Evolutionary conservation across 192 early-diverging fungal species (phyloP).

Genomic region (Mortierella alpina): DNA sequence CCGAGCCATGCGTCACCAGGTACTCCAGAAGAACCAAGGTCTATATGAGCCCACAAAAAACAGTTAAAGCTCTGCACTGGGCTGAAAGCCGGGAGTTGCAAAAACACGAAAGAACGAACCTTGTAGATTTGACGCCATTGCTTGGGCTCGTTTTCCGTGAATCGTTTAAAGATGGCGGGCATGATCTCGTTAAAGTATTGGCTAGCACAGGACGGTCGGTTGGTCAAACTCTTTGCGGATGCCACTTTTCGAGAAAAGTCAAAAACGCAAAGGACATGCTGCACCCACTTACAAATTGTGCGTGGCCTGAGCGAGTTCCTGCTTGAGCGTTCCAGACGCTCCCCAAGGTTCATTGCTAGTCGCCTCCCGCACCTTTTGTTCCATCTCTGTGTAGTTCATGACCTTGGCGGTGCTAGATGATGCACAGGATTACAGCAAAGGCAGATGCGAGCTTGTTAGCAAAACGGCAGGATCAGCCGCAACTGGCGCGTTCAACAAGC

Average conservation of each 20-base stretch:
- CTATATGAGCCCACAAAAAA: slow-evolving; percentile 53
- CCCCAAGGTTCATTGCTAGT: slow-evolving; percentile 96
- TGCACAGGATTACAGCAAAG: neutral
- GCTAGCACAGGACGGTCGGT: slow-evolving; percentile 53
- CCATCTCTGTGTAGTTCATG: slow-evolving; percentile 93
- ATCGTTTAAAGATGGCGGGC: slow-evolving; percentile 88
- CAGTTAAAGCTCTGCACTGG: neutral
- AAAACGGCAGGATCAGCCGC: neutral
- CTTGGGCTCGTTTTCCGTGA: slow-evolving; percentile 84
- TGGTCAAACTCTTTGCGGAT: neutral
- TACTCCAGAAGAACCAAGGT: slow-evolving; percentile 94
- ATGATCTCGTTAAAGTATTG: slow-evolving; percentile 96
- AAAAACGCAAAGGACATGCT: too few species aligned
- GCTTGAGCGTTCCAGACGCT: slow-evolving; percentile 92
- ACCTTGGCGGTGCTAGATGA: slow-evolving; percentile 63
- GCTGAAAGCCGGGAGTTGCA: neutral
- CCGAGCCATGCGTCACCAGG: slow-evolving; percentile 93
- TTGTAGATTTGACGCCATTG: slow-evolving; percentile 99
- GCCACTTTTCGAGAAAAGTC: neutral
- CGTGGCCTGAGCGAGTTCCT: slow-evolving; percentile 93
- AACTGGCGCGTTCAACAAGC: neutral
- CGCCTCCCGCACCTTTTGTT: slow-evolving; percentile 91
- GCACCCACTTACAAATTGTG: slow-evolving; percentile 73
- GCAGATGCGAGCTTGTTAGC: neutral
- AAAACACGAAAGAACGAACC: slow-evolving; percentile 49